A percentile compares a stretch with the other conserved stretches of the same genome.
These are phyloP conservation scores for Candida chilensis DNA, from an alignment of 805 yeast species.

Conservation along the genomic window DNA sequence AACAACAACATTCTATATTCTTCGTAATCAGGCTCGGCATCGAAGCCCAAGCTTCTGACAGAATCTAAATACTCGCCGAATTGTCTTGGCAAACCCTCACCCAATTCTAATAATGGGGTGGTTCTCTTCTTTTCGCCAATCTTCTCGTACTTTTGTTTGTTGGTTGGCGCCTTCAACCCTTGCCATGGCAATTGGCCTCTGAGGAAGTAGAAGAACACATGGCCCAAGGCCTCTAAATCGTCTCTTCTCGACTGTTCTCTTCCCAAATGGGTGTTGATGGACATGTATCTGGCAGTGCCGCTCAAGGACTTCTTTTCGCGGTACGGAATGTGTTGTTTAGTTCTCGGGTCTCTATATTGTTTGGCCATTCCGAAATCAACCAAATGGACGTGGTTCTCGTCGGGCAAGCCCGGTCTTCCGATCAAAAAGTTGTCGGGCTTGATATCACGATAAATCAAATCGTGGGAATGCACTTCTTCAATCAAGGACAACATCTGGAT, in stretches of 20 bases:
- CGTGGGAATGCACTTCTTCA: constrained; percentile 68
- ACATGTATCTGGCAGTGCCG: constrained; percentile 85
- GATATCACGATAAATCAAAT: constrained; percentile 71
- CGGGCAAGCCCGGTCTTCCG: constrained; percentile 50
- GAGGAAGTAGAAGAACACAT: constrained; percentile 70
- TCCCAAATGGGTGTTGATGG: constrained; percentile 81
- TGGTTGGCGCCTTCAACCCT: constrained; percentile 84
- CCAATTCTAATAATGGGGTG: constrained; percentile 52
- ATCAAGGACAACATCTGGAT: constrained; percentile 70
- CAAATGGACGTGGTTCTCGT: constrained; percentile 60
- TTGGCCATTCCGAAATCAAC: constrained; percentile 88
- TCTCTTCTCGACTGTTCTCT: constrained; percentile 80
- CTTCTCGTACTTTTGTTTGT: constrained; percentile 73
- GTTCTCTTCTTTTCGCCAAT: constrained; percentile 76
- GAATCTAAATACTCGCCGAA: constrained; percentile 66
- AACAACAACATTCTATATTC: constrained; percentile 55
- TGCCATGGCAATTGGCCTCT: constrained; percentile 85
- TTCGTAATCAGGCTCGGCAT: constrained; percentile 73
- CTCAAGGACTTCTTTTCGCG: constrained; percentile 72
- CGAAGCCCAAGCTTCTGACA: constrained; percentile 64
- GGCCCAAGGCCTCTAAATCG: constrained; percentile 75
- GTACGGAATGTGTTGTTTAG: constrained; percentile 76
- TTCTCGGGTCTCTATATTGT: constrained; percentile 72
- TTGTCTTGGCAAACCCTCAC: constrained; percentile 60
- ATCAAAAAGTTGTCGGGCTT: constrained; percentile 79